Evolutionary conservation across 139 green algal genomes (phyloP).

Genomic region (Auxenochlorella pyrenoidosa): DNA sequence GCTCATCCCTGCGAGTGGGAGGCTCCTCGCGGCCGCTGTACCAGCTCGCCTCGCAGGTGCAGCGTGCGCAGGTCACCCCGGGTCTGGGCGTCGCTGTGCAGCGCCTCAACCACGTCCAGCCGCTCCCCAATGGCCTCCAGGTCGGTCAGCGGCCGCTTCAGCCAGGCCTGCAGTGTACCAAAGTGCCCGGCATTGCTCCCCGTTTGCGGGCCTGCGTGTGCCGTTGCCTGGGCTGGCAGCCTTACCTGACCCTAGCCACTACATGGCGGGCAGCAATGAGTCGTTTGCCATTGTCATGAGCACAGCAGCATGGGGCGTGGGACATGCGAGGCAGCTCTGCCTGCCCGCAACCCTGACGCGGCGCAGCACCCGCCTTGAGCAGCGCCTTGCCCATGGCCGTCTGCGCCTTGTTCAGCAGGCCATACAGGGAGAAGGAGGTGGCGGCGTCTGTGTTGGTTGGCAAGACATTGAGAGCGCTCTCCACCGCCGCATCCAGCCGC

Average conservation of each 20-base stretch:
- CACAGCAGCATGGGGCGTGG: neutral
- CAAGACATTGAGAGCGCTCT: constrained; percentile 94
- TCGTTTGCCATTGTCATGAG: too few species aligned
- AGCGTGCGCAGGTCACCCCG: constrained; percentile 75
- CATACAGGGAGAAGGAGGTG: constrained; percentile 85
- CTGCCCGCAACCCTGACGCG: neutral
- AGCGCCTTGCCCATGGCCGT: constrained; percentile 95
- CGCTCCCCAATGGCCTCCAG: constrained; percentile 73
- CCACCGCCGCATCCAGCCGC: constrained; percentile 36
- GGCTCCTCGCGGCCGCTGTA: too few species aligned
- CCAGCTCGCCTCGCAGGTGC: constrained; percentile 72
- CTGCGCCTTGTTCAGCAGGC: constrained; percentile 87
- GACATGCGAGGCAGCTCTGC: neutral
- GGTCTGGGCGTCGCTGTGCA: constrained; percentile 77
- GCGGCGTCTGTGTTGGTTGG: constrained; percentile 69
- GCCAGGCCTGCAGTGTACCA: constrained; percentile 77
- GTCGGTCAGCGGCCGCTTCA: constrained; percentile 94
- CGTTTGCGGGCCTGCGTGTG: too few species aligned
- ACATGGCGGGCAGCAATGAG: too few species aligned
- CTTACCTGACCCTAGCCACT: too few species aligned
- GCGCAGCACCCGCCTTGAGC: constrained; percentile 68
- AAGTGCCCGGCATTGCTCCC: too few species aligned
- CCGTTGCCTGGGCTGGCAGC: too few species aligned
- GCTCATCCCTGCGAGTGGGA: too few species aligned
- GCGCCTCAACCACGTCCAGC: constrained; percentile 87